Evolutionary conservation across 352 stramenopile species (phyloP).

Genomic region (Globisporangium nagaii): DNA sequence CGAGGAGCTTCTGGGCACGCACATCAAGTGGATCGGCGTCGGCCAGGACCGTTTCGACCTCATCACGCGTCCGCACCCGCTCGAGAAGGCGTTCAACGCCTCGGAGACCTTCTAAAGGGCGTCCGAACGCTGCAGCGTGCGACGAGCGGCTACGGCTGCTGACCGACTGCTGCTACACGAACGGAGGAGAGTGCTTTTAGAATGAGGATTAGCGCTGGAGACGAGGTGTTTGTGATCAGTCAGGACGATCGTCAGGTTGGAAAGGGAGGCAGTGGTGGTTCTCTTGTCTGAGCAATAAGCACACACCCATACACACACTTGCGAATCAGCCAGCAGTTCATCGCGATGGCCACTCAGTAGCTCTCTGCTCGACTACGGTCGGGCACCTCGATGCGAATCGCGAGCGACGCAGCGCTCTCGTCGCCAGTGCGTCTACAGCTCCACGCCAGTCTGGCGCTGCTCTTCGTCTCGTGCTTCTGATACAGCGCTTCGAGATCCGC

Average conservation of each 20-base stretch:
- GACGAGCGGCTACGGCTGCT: no score
- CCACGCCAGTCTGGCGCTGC: constrained; percentile 24
- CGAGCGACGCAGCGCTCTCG: constrained; percentile 29
- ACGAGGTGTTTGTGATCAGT: no score
- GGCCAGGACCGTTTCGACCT: constrained; percentile 95
- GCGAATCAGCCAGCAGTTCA: no score
- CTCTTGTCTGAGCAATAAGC: no score
- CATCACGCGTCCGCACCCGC: constrained; percentile 82
- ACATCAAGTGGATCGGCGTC: constrained; percentile 98
- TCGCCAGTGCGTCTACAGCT: constrained; percentile 27
- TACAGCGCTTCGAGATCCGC: constrained; percentile 38
- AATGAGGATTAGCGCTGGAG: no score
- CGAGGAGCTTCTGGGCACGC: constrained; percentile 94
- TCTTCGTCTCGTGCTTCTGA: constrained; percentile 48
- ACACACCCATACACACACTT: no score
- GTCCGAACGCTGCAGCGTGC: no score
- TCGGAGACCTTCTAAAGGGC: constrained; percentile 8
- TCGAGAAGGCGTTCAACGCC: constrained; percentile 58
- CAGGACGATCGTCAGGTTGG: no score
- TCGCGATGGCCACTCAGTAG: not conserved
- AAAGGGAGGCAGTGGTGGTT: no score
- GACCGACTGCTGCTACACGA: no score
- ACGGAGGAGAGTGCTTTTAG: no score
- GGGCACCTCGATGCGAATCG: constrained; percentile 27
- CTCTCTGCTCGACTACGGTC: not conserved